phyloP scores from a whole-genome alignment of 768 basidiomycete species.

The Hypholoma fasciculare region DNA sequence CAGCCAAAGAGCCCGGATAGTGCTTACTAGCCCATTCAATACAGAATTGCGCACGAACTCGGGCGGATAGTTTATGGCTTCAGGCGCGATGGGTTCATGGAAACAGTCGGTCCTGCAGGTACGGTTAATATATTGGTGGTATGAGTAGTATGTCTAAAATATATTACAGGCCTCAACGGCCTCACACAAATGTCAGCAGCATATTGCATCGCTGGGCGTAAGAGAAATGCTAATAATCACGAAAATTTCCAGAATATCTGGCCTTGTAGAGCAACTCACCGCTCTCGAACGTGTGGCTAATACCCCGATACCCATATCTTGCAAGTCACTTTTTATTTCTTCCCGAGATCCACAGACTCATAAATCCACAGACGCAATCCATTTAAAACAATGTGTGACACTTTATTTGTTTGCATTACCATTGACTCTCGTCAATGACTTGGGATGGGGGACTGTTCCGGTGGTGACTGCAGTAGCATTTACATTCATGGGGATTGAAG shows the following conservation, averaged over 20 bases:
- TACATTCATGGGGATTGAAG: slow-evolving; percentile 93
- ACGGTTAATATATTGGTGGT: slow-evolving; percentile 14
- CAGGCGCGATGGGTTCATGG: slow-evolving; percentile 78
- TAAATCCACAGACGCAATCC: slow-evolving; percentile 65
- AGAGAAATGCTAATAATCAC: not conserved
- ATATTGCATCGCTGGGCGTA: not conserved
- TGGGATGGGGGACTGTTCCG: slow-evolving; percentile 85
- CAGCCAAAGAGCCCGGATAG: not conserved
- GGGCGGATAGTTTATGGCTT: slow-evolving; percentile 68
- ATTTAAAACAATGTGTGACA: slow-evolving; percentile 94
- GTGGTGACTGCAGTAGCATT: slow-evolving; percentile 86
- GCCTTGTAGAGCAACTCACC: slow-evolving; percentile 83
- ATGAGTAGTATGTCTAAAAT: not conserved
- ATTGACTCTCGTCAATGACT: slow-evolving; percentile 77
- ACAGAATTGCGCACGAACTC: slow-evolving; percentile 82
- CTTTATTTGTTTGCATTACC: slow-evolving; percentile 91
- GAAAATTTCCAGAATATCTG: slow-evolving; percentile 53
- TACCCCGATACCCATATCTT: slow-evolving; percentile 79
- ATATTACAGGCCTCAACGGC: slow-evolving; percentile 64
- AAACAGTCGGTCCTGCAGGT: slow-evolving; percentile 90
- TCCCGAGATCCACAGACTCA: not conserved
- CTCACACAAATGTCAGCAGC: slow-evolving; percentile 62
- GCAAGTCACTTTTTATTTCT: slow-evolving; percentile 36
- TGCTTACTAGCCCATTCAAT: not conserved
- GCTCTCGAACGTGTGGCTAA: slow-evolving; percentile 91